These are phyloP conservation scores for Bipolaris bicolor DNA, from an alignment of 2,329 filamentous ascomycete genomes.

Conservation along the genomic window DNA sequence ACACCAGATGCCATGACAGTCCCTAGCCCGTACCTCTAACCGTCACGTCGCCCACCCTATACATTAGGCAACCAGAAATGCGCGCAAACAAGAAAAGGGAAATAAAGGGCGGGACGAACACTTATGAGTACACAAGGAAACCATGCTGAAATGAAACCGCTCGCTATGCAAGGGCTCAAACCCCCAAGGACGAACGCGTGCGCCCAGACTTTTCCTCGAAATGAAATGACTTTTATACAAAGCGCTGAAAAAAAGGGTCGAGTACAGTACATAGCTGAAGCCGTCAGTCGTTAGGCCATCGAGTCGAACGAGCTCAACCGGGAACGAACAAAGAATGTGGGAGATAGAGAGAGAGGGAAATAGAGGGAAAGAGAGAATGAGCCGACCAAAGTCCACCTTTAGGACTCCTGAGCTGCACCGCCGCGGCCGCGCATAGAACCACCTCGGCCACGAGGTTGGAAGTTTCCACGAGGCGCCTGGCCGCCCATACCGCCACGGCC, in stretches of 20 bases:
- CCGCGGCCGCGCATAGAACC: constrained; percentile 59
- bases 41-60: constrained; percentile 38
- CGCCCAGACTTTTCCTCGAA: constrained; percentile 46
- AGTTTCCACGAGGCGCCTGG: constrained; percentile 70
- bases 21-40: constrained; percentile 25
- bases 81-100: constrained; percentile 33
- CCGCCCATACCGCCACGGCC: constrained; percentile 67
- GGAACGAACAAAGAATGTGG: constrained; percentile 15
- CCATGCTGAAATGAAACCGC: constrained; percentile 44
- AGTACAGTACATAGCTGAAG: constrained; percentile 47
- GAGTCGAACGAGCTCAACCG: constrained; percentile 26
- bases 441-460: constrained; percentile 72
- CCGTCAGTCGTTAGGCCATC: constrained; percentile 43
- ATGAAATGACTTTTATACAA: constrained; percentile 49
- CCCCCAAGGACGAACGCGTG: constrained; percentile 36
- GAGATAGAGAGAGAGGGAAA: background rate
- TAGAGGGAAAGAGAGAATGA: constrained; percentile 1
- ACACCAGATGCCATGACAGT: constrained; percentile 23
- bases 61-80: constrained; percentile 35
- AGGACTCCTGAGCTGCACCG: constrained; percentile 43
- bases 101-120: constrained; percentile 32
- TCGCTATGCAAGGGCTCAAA: constrained; percentile 49
- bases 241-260: constrained; percentile 37
- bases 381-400: constrained; percentile 15
- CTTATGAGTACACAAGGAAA: constrained; percentile 35